Base-by-base conservation (phyloP, 2,329 filamentous ascomycete species). In the Aureobasidium melanogenum region DNA sequence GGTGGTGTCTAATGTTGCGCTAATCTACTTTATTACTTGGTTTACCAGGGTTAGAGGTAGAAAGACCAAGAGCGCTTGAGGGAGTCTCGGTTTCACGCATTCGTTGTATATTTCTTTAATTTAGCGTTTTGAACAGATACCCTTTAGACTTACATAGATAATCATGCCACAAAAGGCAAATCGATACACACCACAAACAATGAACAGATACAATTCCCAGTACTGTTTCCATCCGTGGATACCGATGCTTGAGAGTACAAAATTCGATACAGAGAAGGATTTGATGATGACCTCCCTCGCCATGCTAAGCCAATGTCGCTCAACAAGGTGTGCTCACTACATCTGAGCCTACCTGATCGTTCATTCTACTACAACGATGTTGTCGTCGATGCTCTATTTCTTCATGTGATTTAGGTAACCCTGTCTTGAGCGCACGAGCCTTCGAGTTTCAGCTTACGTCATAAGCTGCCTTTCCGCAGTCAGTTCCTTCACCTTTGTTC, bases 21-120 rank as follows among this genome's bases (percentile, higher is more conserved):
- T 62, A n/a, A 62, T 62, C 10, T 62, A 58, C 24, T 58, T 58
- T 5, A 44, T 58, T 6, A 62, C 60, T 36, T 63, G 61, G 54
- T 63, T 63, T 12, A 60, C 43, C 9, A 51, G 55, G 7, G 38
- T 59, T 1, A 41, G 61, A 10, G 54, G 55, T 1, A 59, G 54
- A 32, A 32, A 60, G 54, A 48, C 50, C 2, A 38, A 32, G 32
- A 55, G 59, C n/a, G 39, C 51, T 41, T 61, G 28, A 34, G 17
- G 4, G 17, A 26, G 1, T 32, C 17, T 28, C 5, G 3, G 5
- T 8, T 39, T 19, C 2, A 15, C 14, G n/a, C n/a, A n/a, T n/a
- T n/a, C n/a, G n/a, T 51, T 36, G n/a, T 52, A n/a, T 15, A 39
- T 39, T 39, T 28, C 26, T 28, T 30, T 15, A 2, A 3, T 46